A percentile compares a stretch with the other conserved stretches of the same genome.
Evolutionary conservation across 108 stramenopile genomes (phyloP).

Genomic region (Epipyxis sp.): DNA sequence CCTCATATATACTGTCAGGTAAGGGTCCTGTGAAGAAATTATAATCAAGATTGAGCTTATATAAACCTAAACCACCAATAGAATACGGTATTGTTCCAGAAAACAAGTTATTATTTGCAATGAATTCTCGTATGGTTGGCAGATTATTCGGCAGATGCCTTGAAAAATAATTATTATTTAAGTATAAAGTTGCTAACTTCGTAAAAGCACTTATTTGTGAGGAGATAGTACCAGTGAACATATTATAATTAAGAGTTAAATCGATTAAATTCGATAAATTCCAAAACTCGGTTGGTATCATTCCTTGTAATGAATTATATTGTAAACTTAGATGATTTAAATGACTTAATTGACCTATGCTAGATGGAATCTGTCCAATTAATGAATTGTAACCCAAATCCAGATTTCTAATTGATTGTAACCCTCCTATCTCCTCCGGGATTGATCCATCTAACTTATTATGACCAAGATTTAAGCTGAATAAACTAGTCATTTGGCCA

Average conservation of each 20-base stretch:
- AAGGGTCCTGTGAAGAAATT: neutral
- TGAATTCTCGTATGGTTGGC: too few species aligned
- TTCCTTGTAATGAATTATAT: neutral
- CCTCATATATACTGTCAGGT: neutral
- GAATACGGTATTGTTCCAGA: neutral
- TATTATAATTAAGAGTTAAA: too few species aligned
- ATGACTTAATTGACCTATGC: neutral
- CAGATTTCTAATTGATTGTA: too few species aligned
- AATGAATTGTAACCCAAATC: neutral
- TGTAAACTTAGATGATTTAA: neutral
- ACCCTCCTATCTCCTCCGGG: neutral
- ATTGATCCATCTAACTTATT: neutral
- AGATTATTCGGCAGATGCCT: too few species aligned
- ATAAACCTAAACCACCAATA: neutral
- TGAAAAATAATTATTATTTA: too few species aligned
- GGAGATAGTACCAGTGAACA: too few species aligned
- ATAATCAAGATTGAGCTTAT: neutral
- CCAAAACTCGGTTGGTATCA: too few species aligned
- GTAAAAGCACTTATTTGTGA: too few species aligned
- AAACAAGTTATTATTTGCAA: too few species aligned
- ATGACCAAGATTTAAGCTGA: neutral
- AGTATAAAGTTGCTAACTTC: too few species aligned
- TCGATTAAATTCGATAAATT: too few species aligned
- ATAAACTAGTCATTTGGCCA: neutral
- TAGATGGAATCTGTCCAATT: conserved; percentile 1